phyloP scores from a whole-genome alignment of 2,329 filamentous ascomycete species.

The Botrytis hyacinthi region DNA sequence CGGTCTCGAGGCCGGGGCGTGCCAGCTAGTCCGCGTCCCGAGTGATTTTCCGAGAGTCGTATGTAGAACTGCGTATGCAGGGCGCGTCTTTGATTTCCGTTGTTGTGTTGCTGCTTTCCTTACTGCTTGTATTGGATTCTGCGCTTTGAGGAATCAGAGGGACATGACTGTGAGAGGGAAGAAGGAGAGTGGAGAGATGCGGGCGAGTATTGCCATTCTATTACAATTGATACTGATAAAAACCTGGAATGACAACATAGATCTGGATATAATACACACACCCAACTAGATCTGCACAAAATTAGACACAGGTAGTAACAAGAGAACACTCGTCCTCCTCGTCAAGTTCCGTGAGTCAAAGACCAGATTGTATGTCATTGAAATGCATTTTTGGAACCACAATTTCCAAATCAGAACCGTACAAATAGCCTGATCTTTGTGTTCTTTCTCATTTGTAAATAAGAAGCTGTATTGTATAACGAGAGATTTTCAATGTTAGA shows the following conservation, averaged over 20 bases:
- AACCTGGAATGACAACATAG: no score
- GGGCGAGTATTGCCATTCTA: neutral
- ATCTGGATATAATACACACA: no score
- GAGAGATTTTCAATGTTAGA: no score
- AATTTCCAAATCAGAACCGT: neutral
- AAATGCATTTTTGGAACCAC: neutral
- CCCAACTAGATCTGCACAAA: no score
- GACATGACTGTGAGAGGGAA: neutral
- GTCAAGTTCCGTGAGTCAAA: neutral
- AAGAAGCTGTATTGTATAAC: no score
- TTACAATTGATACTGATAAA: neutral
- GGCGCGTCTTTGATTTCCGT: neutral
- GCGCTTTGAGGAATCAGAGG: neutral
- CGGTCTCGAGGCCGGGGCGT: neutral
- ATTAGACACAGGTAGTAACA: neutral
- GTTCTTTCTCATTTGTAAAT: neutral
- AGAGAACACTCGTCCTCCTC: neutral
- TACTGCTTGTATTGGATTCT: neutral
- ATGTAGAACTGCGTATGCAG: neutral
- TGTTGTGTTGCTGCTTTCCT: neutral
- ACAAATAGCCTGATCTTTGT: neutral
- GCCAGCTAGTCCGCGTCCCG: neutral
- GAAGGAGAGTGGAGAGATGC: neutral
- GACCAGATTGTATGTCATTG: neutral
- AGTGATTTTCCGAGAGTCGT: neutral